Conservation (phyloP, 2,329 filamentous ascomycete genomes). For the Scedosporium minutisporum region DNA sequence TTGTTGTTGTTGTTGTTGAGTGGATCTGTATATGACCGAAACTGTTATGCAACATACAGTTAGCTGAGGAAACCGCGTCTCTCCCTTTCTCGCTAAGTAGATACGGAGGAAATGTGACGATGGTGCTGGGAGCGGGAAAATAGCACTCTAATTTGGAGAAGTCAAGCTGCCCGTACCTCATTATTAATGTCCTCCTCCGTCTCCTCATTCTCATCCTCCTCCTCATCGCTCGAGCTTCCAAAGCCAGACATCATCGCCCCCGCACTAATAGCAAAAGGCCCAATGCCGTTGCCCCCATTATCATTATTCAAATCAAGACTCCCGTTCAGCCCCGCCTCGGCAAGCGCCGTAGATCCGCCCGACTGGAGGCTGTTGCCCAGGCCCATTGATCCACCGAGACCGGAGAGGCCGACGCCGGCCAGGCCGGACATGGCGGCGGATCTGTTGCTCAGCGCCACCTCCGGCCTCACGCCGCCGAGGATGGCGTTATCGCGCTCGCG, state of each 20-base stretch:
- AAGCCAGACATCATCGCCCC: conserved; percentile 81
- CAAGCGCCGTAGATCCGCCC: conserved; percentile 56
- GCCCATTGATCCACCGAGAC: conserved; percentile 23
- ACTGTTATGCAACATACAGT: conserved; percentile 26
- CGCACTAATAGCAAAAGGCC: conserved; percentile 61
- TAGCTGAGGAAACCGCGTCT: neutral
- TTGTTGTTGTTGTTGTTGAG: conserved; percentile 37
- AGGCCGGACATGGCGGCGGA: conserved; percentile 39
- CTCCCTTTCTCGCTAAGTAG: neutral
- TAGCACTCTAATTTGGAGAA: conserved; percentile 37
- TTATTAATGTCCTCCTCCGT: conserved; percentile 65
- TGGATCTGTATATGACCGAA: conserved; percentile 49
- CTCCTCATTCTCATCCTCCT: conserved; percentile 88
- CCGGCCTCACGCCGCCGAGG: conserved; percentile 84
- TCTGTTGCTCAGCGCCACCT: conserved; percentile 75
- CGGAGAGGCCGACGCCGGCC: conserved; percentile 38
- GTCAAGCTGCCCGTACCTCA: conserved; percentile 56
- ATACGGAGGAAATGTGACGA: conserved; percentile 19
- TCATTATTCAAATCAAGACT: conserved; percentile 55
- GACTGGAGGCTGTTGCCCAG: conserved; percentile 17
- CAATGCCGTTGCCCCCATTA: conserved; percentile 54
- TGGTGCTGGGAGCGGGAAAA: conserved; percentile 46
- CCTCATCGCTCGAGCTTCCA: conserved; percentile 89
- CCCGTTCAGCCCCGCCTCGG: conserved; percentile 72
- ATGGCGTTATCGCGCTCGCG: conserved; percentile 97